Base-by-base conservation (phyloP, 83 land plant genomes). In the Isoetes engelmannii region DNA sequence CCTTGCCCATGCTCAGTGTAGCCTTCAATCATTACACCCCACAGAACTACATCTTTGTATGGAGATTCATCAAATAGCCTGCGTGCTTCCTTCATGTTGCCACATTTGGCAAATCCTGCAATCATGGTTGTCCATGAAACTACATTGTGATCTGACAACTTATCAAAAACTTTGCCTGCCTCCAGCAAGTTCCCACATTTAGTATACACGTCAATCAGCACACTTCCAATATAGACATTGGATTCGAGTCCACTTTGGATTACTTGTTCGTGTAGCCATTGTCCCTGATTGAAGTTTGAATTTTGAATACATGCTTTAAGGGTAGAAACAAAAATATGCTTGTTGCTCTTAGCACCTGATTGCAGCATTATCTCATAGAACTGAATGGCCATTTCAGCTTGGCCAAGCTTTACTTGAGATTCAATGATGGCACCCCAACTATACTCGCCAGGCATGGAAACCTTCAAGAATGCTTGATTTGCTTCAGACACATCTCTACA, bases 111-210 rank as follows among this genome's bases (percentile, higher is more conserved):
- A 51, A 12, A 51, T 51, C 54, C 54, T 51, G 54, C 15, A 51
- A 51, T 51, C 54, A 51, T 51, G 12, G n/a, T n/a, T 12, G n/a
- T 51, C 54, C 54, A 51, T 12, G 54, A 51, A 15, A 51, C 54
- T 3, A 51, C 12, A 51, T 51, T n/a, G 15, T 51, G 54, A 12
- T 10, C 15, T 51, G 54, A 0, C 3, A 51, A 51, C 12, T 51
- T 51, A 3, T 51, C 54, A 51, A 51, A 51, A 51, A 51, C 54
- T n/a, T n/a, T 51, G 12, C 15, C n/a, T 51, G 54, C 54, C 12
- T 51, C 54, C 54, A 51, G 15, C 12, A 51, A 12, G 12, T 51
- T 51, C 54, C 54, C 54, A 51, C 54, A 51, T 51, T 51, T 51
- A 12, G n/a, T n/a, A 51, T 51, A 51, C 54, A 51, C 15, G 15